These are phyloP conservation scores for Aspergillus coremiiformis DNA, from an alignment of 495 filamentous ascomycete genomes.

Conservation along the genomic window DNA sequence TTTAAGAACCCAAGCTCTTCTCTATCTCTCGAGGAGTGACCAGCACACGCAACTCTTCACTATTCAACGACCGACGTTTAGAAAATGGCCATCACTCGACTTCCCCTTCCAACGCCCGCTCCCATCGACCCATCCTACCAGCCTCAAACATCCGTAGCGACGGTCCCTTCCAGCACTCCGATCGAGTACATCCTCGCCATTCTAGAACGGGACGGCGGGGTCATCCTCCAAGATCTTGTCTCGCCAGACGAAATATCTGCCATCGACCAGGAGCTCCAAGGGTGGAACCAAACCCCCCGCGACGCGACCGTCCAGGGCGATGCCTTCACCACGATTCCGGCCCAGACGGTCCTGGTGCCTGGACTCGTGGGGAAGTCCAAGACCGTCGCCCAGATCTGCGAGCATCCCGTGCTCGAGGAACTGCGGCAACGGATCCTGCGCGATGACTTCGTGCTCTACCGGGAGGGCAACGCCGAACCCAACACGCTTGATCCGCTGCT, in stretches of 20 bases:
- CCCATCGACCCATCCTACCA: slow-evolving; percentile 12
- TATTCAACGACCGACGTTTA: too few relatives aligned
- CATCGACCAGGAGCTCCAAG: slow-evolving; percentile 14
- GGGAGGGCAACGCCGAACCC: slow-evolving; percentile 12
- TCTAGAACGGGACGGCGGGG: slow-evolving; percentile 26
- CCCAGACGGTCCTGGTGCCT: slow-evolving; percentile 14
- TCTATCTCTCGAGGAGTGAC: too few relatives aligned
- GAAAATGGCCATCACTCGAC: neutral
- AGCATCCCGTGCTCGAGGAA: slow-evolving; percentile 15
- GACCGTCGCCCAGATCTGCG: slow-evolving; percentile 21
- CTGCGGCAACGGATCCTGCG: slow-evolving; percentile 10
- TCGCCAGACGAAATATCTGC: slow-evolving; percentile 6
- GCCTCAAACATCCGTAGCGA: slow-evolving; percentile 4
- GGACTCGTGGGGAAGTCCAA: slow-evolving; percentile 26
- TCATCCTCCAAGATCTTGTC: slow-evolving; percentile 24
- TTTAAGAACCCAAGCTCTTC: too few relatives aligned
- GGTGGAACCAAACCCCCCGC: slow-evolving; percentile 4
- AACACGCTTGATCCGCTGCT: slow-evolving; percentile 19
- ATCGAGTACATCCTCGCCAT: slow-evolving; percentile 24
- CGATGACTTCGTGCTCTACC: slow-evolving; percentile 1
- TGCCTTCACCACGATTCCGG: slow-evolving; percentile 12
- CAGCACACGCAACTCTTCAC: too few relatives aligned
- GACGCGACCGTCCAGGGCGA: neutral
- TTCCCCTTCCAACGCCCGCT: slow-evolving; percentile 2
- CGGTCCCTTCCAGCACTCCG: slow-evolving; percentile 14